Evolutionary conservation across 164 flowering plant species (phyloP).

Genomic region (Magnolia sinica): DNA sequence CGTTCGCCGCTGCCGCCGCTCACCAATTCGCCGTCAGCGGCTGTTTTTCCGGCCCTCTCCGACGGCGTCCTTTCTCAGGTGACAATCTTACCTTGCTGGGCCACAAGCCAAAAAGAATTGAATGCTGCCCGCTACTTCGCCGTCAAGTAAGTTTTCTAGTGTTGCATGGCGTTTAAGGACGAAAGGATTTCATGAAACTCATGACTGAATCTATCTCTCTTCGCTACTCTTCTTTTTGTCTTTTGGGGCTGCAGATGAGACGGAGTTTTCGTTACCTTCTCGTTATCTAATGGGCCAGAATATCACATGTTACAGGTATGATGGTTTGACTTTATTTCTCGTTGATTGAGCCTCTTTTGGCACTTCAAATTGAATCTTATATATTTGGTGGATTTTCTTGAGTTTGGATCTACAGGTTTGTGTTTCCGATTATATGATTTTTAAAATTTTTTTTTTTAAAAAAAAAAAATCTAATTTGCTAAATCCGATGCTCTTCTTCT

Average conservation of each 20-base stretch:
- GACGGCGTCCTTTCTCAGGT: too few species aligned
- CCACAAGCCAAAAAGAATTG: too few species aligned
- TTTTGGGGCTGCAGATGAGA: conserved; percentile 35
- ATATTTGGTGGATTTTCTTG: background rate
- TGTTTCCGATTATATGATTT: background rate
- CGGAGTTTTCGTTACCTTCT: conserved; percentile 72
- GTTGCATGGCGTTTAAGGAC: background rate
- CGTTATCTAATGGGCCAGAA: conserved; percentile 86
- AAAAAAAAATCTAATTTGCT: too few species aligned
- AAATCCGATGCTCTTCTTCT: too few species aligned
- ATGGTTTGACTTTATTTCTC: conserved; percentile 2
- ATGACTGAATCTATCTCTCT: background rate
- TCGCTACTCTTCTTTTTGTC: background rate
- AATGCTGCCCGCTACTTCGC: too few species aligned
- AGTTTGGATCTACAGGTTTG: background rate
- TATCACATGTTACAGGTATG: conserved; percentile 91
- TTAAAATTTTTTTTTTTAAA: too few species aligned
- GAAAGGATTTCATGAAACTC: background rate
- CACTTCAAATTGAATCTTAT: background rate
- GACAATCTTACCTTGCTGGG: too few species aligned
- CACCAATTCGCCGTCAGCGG: too few species aligned
- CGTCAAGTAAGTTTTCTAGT: conserved; percentile 32
- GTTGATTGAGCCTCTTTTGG: background rate
- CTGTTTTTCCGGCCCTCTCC: too few species aligned
- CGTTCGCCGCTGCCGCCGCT: too few species aligned